Evolutionary conservation across 2,329 filamentous ascomycete genomes (phyloP).

Genomic region (Colletotrichum tropicicola): DNA sequence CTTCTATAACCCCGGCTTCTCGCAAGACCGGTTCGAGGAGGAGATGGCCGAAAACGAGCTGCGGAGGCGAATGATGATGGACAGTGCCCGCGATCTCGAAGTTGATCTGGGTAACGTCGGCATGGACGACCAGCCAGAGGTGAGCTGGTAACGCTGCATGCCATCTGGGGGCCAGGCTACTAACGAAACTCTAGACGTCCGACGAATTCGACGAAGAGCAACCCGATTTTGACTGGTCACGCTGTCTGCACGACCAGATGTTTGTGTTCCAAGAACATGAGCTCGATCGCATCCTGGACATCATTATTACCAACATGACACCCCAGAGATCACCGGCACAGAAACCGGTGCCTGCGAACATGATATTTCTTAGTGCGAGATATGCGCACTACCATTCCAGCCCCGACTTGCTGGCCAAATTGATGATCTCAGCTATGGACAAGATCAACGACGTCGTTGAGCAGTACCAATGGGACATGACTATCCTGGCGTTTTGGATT

Average conservation of each 20-base stretch:
- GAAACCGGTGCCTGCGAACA: slow-evolving; percentile 96
- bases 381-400: slow-evolving; percentile 98
- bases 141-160: slow-evolving; percentile 49
- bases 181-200: slow-evolving; percentile 7
- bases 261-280: slow-evolving; percentile 98
- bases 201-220: slow-evolving; percentile 89
- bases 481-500: slow-evolving; percentile 97
- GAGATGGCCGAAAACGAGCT: slow-evolving; percentile 97
- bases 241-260: slow-evolving; percentile 97
- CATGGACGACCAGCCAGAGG: slow-evolving; percentile 94
- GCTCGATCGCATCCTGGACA: slow-evolving; percentile 89
- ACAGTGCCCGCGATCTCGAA: slow-evolving; percentile 95
- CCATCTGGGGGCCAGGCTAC: slow-evolving; percentile 34
- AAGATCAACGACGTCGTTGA: slow-evolving; percentile 99
- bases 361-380: slow-evolving; percentile 92
- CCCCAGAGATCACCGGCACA: slow-evolving; percentile 95
- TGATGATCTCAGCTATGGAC: slow-evolving; percentile 88
- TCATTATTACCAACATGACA: slow-evolving; percentile 98
- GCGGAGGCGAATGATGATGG: slow-evolving; percentile 98
- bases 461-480: slow-evolving; percentile 98
- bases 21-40: slow-evolving; percentile 93
- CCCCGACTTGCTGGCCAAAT: slow-evolving; percentile 79
- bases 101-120: slow-evolving; percentile 96
- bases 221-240: slow-evolving; percentile 95
- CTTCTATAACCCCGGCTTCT: slow-evolving; percentile 93